Base-by-base conservation (phyloP, 2,329 filamentous ascomycete species). In the Coniochaeta ligniaria region DNA sequence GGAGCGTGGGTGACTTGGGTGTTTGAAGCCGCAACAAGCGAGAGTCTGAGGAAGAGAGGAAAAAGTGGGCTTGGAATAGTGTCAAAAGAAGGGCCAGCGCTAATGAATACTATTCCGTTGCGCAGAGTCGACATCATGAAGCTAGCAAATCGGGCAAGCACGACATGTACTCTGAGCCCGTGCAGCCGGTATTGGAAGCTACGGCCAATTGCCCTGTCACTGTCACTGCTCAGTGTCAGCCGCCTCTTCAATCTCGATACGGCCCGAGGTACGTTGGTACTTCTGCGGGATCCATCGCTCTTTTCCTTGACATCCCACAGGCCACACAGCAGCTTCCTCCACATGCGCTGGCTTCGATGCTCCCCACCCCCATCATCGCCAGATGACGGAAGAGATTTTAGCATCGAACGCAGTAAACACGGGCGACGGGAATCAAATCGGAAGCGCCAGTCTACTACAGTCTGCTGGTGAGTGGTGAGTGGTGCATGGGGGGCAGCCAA, bases 301-400 rank as follows among this genome's bases (percentile, higher is more conserved):
- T 14, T 52, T 52, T 24, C 24, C 24, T 28, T 24, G 43, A 47
- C 20, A 24, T 47, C 20, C 17, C 35, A 38, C 35, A 16, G 35
- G 12, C 35, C 35, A 17, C 35, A 38, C 35, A 38, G 41, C 12
- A 20, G n/a, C 41, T 45, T 47, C 43, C 38, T 41, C 38, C 38
- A 41, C 17, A n/a, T 41, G 43, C 43, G n/a, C 43, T 47, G 43
- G 43, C 43, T 24, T 7, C 6, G 20, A 47, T 17, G 17, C 22
- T 24, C 24, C 22, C 47, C 47, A 14, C 2, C 26, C 9, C 11
- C 2, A 31, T 47, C 24, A 35, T 57, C 54, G 54, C 54, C 35
- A 57, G 54, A 22, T 57, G 54, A 57, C 54, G 54, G 54, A 57
- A 57, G 33, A 38, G 31, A 22, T 57, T 57, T 57, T 38, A 57